phyloP scores from a whole-genome alignment of 306 rosid genomes.

The Quercus dentata region DNA sequence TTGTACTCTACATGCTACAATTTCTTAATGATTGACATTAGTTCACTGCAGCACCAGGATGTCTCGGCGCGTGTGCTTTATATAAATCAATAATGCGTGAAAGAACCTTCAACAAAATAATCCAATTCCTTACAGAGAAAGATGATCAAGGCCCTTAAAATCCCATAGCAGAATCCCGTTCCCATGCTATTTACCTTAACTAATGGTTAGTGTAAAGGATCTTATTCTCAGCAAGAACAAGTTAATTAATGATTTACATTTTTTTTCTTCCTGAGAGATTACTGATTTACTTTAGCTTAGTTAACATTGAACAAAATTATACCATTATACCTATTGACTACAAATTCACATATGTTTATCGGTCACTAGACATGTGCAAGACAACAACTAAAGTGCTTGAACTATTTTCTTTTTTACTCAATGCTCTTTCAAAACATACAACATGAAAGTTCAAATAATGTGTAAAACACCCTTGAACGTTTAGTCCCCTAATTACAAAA shows the following conservation, averaged over 20 bases:
- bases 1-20: neutral
- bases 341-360: neutral
- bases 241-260: too few species aligned
- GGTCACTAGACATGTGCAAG: neutral
- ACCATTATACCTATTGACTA: neutral
- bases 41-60: neutral
- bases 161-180: neutral
- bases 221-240: neutral
- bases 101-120: neutral
- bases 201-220: neutral
- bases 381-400: neutral
- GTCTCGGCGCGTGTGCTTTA: neutral
- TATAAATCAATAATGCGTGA: neutral
- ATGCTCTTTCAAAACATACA: neutral
- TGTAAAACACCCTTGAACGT: too few species aligned
- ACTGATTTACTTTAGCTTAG: neutral
- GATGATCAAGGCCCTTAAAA: neutral
- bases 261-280: too few species aligned
- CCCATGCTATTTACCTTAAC: too few species aligned
- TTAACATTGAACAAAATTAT: neutral
- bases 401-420: constrained; percentile 1
- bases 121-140: neutral
- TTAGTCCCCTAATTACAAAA: too few species aligned
- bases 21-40: neutral
- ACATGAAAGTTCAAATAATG: too few species aligned